A percentile compares a stretch with the other conserved stretches of the same genome.
Conservation (phyloP, 2,329 filamentous ascomycete genomes). For the Laburnicola sp. region DNA sequence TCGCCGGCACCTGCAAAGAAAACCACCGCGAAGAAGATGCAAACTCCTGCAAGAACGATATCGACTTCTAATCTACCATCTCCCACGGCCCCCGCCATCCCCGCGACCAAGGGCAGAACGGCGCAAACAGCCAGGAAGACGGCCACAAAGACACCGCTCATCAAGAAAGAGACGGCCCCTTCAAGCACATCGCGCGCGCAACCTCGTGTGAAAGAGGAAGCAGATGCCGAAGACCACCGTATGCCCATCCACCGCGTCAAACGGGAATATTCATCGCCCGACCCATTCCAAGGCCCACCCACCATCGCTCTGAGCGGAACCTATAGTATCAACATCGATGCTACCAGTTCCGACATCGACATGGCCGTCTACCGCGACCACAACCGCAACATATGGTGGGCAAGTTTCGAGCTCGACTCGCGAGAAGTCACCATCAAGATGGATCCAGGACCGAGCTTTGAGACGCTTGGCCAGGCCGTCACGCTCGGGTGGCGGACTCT, state of each 20-base stretch:
- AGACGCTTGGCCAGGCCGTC: conserved; percentile 5
- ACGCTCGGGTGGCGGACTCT: conserved; percentile 38
- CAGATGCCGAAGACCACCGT: conserved; percentile 9
- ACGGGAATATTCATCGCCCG: no score
- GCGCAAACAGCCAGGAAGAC: conserved; percentile 2
- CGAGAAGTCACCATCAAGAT: conserved; percentile 51
- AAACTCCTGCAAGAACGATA: no score
- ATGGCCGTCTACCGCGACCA: conserved; percentile 34
- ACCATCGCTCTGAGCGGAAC: conserved; percentile 48
- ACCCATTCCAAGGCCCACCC: not conserved
- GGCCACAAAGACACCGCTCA: not conserved
- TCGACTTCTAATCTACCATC: no score
- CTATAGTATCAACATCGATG: conserved; percentile 45
- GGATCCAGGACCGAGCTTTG: conserved; percentile 21
- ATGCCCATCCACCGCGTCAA: no score
- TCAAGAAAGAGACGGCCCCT: conserved; percentile 3
- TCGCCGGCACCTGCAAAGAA: not conserved
- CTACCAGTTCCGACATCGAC: conserved; percentile 39
- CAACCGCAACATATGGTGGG: conserved; percentile 50
- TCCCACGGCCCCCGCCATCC: not conserved
- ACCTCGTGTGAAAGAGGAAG: conserved; percentile 12
- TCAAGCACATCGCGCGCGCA: not conserved
- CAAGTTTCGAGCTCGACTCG: conserved; percentile 50
- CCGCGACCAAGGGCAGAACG: not conserved
- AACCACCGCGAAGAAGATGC: not conserved